Evolutionary conservation across 148 eudicot genomes (phyloP), one percentile per base, ranked within the genome.

Genomic region (Silene latifolia): DNA sequence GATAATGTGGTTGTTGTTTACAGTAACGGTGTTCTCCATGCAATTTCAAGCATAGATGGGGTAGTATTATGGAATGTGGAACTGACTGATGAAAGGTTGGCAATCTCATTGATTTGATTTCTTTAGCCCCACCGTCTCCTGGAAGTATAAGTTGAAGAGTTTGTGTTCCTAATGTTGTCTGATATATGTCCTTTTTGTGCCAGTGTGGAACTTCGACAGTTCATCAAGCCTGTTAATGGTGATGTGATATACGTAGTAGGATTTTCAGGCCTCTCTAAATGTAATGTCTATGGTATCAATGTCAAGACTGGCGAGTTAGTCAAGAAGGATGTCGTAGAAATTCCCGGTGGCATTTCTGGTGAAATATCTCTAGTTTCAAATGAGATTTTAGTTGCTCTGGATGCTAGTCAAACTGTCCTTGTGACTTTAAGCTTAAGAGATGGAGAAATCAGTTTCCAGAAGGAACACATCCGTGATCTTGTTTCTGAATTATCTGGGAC

Each of bases 21-120:
- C 77, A 86, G 98, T 62, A 86, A 88, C 78, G 94, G 90, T 69
- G 81, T 75, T 75, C 85, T 96, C 77, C 90, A 89, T 85, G 99
- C 95, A 29, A 77, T 92, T 82, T 90, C 99, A 74, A 88, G 98
- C 85, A 73, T 92, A 83, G 99, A 96, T 85, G 99, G 99, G 20
- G 88, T 82, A 78, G 76, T 83, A 65, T 76, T 96, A 51, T 96
- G 99, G 99, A 87, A 82, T 56, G 78, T 77, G 81, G 97, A 96
- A 21, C 79, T 89, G 56, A 83, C 84, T 69, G 78, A 87, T 63
- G 90, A 92, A 82, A 87, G 98, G 99, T 96, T 46, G 85, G 15
- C 44, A 70, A 73, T 67, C 69, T 62, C 48, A 25, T 63, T 57
- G 19, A 46, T 67, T 73, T 69, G 11, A 48, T 77, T 69, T 62